Evolutionary conservation across 2,329 filamentous ascomycete species (phyloP), one percentile per base, ranked within the genome.

Genomic region (Penicillium sp.): DNA sequence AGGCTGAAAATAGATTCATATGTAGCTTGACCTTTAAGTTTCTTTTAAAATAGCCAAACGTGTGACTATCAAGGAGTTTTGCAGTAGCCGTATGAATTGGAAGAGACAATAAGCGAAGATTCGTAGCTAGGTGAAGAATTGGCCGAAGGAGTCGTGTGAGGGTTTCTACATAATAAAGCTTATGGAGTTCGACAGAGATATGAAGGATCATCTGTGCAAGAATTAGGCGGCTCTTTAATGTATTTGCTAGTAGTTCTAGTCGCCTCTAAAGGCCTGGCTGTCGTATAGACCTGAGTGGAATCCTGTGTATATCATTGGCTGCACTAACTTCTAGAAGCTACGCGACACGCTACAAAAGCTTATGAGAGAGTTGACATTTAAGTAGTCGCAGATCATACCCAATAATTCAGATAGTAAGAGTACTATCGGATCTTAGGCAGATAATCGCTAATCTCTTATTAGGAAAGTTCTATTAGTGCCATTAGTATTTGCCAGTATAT

Each of bases 61-160:
- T 9, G 28, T 23, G 24, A 28, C 8, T 29, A 16, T 44, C 2
- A 3, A 44, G 16, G 14, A 44, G 21, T 7, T 44, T 44, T 28
- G 24, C 24, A 26, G 40, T 44, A 44, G 23, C 16, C 24, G n/a
- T 19, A 44, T 44, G 24, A 16, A 44, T 44, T 29, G 24, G 40
- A 29, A 29, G 23, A 44, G 40, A 44, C n/a, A n/a, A n/a, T n/a
- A n/a, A n/a, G 23, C 24, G n/a, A 44, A 44, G 40, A 28, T 44
- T 44, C 16, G 9, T 29, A 29, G 40, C 13, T 18, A 14, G 6
- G 3, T 26, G 16, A 44, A 44, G 40, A 44, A 44, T 44, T 44
- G 14, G 40, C 18, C 24, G 24, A 29, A 44, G 40, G 16, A 44
- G 40, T 29, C 28, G 2, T 11, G 10, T 29, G 11, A 44, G 40